phyloP scores from a whole-genome alignment of 2,329 filamentous ascomycete species.

The Fusarium sp. region DNA sequence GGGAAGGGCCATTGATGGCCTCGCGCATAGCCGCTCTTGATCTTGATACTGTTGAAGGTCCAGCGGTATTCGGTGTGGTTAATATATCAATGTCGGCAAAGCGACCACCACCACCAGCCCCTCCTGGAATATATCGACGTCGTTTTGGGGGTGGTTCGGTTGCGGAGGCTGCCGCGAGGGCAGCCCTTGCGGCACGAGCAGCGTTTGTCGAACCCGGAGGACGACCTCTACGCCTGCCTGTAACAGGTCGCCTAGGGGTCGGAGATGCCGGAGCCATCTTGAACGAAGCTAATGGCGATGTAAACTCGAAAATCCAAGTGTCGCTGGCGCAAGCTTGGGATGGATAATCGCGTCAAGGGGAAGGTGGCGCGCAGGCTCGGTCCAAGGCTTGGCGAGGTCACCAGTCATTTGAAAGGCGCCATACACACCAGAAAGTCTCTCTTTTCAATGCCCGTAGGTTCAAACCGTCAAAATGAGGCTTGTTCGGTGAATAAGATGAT shows the following conservation, averaged over 20 bases:
- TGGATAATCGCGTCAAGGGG: constrained; percentile 46
- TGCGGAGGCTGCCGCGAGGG: constrained; percentile 49
- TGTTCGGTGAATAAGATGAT: constrained; percentile 47
- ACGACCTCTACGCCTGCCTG: constrained; percentile 61
- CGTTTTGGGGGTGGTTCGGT: constrained; percentile 77
- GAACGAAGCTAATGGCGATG: constrained; percentile 25
- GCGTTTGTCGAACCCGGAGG: constrained; percentile 60
- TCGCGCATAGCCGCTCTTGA: constrained; percentile 63
- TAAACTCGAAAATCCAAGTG: constrained; percentile 21
- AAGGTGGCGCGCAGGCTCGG: constrained; percentile 50
- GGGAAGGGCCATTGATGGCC: constrained; percentile 53
- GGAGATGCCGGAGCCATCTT: constrained; percentile 53
- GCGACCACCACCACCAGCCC: constrained; percentile 85
- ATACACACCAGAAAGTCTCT: constrained; percentile 19
- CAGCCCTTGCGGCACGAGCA: constrained; percentile 55
- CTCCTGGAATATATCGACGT: constrained; percentile 85
- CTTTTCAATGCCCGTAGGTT: constrained; percentile 25
- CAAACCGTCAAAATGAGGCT: constrained; percentile 34
- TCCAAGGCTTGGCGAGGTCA: constrained; percentile 47
- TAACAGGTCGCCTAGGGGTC: constrained; percentile 57
- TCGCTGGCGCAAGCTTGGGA: constrained; percentile 34
- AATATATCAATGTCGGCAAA: constrained; percentile 80
- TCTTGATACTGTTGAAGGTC: constrained; percentile 63
- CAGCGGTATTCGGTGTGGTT: constrained; percentile 63
- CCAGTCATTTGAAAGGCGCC: constrained; percentile 46